Base-by-base conservation (phyloP, 2,329 filamentous ascomycete genomes). In the Penicillium brevicompactum region DNA sequence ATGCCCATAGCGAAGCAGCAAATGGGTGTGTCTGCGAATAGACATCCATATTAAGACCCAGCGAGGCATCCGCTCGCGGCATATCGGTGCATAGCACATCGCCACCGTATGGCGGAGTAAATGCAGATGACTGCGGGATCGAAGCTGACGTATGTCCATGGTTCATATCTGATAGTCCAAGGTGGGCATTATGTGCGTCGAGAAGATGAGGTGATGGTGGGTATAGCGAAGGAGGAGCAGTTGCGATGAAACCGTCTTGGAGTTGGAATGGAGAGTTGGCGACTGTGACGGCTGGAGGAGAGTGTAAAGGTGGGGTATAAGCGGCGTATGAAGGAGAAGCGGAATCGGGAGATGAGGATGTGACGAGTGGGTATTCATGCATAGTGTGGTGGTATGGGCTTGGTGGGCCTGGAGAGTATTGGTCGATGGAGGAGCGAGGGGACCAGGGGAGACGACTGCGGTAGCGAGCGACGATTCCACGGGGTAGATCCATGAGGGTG, bases 401-500 rank as follows among this genome's bases (percentile, higher is more conserved):
- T 18, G 73, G 62, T 7, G 74, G 70, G 16, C 66, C 61, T 1
- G 74, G 66, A 5, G 72, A 72, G 55, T 72, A 73, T 43, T 72
- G 67, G 45, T 76, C 73, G 30, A 76, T 61, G 0, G 73, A 74
- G 3, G 66, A 61, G 47, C 67, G 70, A 18, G 72, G 69, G 1
- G 72, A 73, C 86, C 86, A 90, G 46, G 87, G 86, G 79, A 90
- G 86, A 61, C 87, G 84, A 34, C 78, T 80, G 63, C 87, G 85
- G 74, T 92, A 91, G 65, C 87, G 84, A 54, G 80, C 78, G 52
- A 90, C 85, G 45, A 86, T 85, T 62, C 89, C 83, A 52, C 89
- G 85, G 16, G 89, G 88, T 58, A 87, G 87, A 63, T 89, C 85
- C 85, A 91, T 89, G 42, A 92, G 79, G 5, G 80, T 77, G 57